phyloP scores from a whole-genome alignment of 2,329 filamentous ascomycete species.

The Xylariaceae sp. region DNA sequence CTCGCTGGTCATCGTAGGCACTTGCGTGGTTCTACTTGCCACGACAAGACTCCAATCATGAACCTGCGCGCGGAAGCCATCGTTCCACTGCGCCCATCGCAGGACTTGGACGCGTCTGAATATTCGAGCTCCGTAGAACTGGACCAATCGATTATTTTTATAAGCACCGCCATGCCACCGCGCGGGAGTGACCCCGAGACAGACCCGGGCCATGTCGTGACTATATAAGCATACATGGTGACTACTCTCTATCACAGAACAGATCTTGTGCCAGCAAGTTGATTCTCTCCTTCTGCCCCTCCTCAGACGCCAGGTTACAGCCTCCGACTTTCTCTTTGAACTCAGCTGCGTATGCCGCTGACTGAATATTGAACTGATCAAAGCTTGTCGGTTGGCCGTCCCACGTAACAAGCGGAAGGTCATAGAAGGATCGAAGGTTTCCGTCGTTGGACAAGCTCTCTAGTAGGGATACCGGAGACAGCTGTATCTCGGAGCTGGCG shows the following conservation, averaged over 20 bases:
- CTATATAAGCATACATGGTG: too few relatives aligned
- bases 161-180: too few relatives aligned
- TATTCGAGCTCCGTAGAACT: too few relatives aligned
- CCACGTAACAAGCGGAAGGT: slow-evolving; percentile 56
- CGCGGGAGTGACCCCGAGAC: too few relatives aligned
- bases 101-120: too few relatives aligned
- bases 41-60: too few relatives aligned
- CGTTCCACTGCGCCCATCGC: too few relatives aligned
- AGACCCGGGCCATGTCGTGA: too few relatives aligned
- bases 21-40: slow-evolving; percentile 56
- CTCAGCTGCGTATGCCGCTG: slow-evolving; percentile 43
- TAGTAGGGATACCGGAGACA: slow-evolving; percentile 42
- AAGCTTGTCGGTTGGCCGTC: slow-evolving; percentile 44
- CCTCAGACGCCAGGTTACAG: slow-evolving; percentile 37
- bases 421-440: slow-evolving; percentile 33
- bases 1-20: slow-evolving; percentile 54
- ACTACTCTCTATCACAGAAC: slow-evolving; percentile 47
- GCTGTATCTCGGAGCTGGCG: slow-evolving; percentile 23
- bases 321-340: slow-evolving; percentile 63
- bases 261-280: slow-evolving; percentile 48
- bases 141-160: too few relatives aligned
- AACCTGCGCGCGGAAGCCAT: too few relatives aligned
- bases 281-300: slow-evolving; percentile 19
- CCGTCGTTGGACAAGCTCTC: slow-evolving; percentile 39
- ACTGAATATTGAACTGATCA: slow-evolving; percentile 33